Conservation (phyloP, 495 filamentous ascomycete genomes). For the Penicillium malachiteum region DNA sequence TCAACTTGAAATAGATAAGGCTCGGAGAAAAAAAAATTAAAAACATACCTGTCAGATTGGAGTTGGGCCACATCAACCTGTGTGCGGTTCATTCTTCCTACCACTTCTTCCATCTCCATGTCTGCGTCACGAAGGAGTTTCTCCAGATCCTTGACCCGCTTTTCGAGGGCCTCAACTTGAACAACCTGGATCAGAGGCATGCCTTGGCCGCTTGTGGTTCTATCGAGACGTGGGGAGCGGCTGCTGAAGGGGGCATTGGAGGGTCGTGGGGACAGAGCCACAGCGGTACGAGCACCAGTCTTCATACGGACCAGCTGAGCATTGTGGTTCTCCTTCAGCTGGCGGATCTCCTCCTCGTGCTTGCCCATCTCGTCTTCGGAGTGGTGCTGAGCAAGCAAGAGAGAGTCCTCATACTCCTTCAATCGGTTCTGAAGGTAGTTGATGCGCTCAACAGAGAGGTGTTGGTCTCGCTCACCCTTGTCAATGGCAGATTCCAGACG, state of each 20-base stretch:
- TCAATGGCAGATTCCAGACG: constrained; percentile 84
- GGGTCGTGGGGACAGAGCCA: constrained; percentile 46
- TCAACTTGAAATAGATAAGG: constrained; percentile 7
- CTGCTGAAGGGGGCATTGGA: constrained; percentile 62
- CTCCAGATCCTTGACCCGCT: constrained; percentile 77
- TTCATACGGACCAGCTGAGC: constrained; percentile 75
- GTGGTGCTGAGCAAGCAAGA: constrained; percentile 78
- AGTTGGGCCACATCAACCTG: constrained; percentile 93
- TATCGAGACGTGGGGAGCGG: constrained; percentile 57
- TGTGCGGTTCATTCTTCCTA: constrained; percentile 85
- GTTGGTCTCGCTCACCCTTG: constrained; percentile 83
- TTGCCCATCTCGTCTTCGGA: constrained; percentile 79
- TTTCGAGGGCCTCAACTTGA: constrained; percentile 70
- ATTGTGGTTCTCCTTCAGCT: constrained; percentile 74
- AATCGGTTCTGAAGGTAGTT: constrained; percentile 77
- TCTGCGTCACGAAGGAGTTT: constrained; percentile 78
- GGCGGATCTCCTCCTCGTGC: constrained; percentile 82
- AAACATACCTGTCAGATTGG: constrained; percentile 76
- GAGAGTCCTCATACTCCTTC: constrained; percentile 76
- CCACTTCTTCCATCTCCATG: constrained; percentile 90
- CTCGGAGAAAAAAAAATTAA: constrained; percentile 2
- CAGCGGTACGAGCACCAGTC: constrained; percentile 45
- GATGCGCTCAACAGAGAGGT: constrained; percentile 74
- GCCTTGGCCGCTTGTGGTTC: constrained; percentile 56
- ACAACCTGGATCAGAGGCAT: constrained; percentile 60